Percentiles rank a stretch among this genome's conserved stretches.
Evolutionary conservation across 2,329 filamentous ascomycete genomes (phyloP).

Genomic region (Zalaria obscura): DNA sequence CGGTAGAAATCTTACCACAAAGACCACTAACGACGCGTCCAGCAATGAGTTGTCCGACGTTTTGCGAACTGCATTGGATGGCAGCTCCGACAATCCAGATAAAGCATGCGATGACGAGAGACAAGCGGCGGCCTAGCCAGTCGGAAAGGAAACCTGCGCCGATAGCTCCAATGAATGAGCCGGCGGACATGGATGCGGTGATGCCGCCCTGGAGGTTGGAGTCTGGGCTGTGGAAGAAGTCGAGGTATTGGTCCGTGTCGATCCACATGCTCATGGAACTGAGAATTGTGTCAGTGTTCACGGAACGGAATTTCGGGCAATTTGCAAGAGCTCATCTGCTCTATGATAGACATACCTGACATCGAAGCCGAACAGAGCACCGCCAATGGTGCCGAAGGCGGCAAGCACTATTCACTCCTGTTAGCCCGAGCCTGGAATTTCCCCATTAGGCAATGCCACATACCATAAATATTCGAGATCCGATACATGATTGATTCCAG

Average conservation of each 20-base stretch:
- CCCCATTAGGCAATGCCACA: background rate
- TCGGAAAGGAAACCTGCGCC: conserved; percentile 32
- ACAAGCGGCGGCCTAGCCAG: conserved; percentile 26
- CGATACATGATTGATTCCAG: conserved; percentile 1
- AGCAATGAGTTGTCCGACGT: conserved; percentile 32
- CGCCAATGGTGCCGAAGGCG: conserved; percentile 44
- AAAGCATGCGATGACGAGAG: conserved; percentile 28
- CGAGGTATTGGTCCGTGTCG: conserved; percentile 31
- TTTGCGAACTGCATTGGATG: conserved; percentile 21
- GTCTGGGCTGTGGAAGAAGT: conserved; percentile 21
- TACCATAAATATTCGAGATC: conserved; percentile 4
- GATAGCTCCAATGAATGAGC: conserved; percentile 33
- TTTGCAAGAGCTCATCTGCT: background rate
- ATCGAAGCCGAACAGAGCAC: conserved; percentile 62
- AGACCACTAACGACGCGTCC: conserved; percentile 75
- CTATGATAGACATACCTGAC: conserved; percentile 24
- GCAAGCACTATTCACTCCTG: conserved; percentile 24
- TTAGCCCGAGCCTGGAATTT: background rate
- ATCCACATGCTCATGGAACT: conserved; percentile 36
- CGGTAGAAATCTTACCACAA: background rate
- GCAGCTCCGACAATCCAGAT: conserved; percentile 32
- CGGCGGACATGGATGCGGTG: conserved; percentile 34
- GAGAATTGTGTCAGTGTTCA: background rate
- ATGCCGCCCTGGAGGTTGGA: conserved; percentile 26
- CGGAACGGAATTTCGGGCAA: background rate